These are phyloP conservation scores for Scheffersomyces titani DNA, from an alignment of 1,139 yeast genomes.

Conservation along the genomic window DNA sequence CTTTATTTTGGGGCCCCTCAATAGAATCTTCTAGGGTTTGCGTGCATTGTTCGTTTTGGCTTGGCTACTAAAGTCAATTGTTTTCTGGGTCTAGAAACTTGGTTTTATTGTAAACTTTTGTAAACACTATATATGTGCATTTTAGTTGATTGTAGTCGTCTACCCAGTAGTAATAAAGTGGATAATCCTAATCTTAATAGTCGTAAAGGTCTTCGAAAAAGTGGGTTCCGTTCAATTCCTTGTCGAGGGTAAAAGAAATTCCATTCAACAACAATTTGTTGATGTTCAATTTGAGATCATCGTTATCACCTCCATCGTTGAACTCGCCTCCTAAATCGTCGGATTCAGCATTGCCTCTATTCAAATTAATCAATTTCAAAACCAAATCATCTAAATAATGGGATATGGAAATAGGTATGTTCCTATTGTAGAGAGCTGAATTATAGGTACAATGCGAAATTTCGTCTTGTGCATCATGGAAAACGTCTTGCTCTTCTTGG, in stretches of 20 bases:
- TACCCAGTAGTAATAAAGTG: not conserved
- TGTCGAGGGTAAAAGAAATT: constrained; percentile 35
- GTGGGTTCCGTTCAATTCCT: constrained; percentile 46
- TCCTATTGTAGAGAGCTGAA: constrained; percentile 11
- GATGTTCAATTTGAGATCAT: constrained; percentile 28
- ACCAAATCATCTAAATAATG: constrained; percentile 39
- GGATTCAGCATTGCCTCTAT: constrained; percentile 48
- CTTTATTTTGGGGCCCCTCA: not conserved
- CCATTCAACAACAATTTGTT: constrained; percentile 36
- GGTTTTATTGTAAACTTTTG: not conserved
- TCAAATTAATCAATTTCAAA: constrained; percentile 30
- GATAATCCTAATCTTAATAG: not conserved
- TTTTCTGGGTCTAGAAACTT: not conserved
- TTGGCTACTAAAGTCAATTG: not conserved
- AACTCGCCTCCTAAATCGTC: constrained; percentile 25
- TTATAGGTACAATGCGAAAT: constrained; percentile 21
- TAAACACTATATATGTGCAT: not conserved
- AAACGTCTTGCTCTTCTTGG: constrained; percentile 20
- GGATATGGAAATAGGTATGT: constrained; percentile 26
- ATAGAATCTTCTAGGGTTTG: not conserved
- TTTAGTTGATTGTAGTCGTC: not conserved
- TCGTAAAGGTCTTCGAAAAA: constrained; percentile 32
- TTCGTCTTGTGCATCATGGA: constrained; percentile 24
- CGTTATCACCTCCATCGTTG: constrained; percentile 27
- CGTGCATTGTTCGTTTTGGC: not conserved